Evolutionary conservation across 805 yeast genomes (phyloP), one percentile per base, ranked within the genome.

Genomic region (Diddensiella caesifluorescens): DNA sequence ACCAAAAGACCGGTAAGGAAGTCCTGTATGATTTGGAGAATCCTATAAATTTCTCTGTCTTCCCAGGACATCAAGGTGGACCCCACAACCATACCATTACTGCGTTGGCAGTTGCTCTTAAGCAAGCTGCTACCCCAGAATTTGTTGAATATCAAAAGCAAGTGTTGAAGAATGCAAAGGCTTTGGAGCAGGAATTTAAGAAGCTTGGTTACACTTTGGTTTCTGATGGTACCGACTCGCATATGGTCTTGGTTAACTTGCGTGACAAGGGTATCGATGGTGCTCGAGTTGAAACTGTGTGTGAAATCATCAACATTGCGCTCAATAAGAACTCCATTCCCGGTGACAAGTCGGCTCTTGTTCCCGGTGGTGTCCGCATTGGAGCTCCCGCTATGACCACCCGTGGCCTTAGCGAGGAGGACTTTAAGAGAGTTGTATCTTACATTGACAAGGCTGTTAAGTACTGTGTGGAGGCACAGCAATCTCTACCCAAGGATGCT

Each of bases 41-140:
- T 67, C 86, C 86, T 64, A 89, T 92, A 70, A 92, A 92, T 76
- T 92, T 92, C 68, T 88, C 97, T 6, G 98, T 92, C 42, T 92
- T 90, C 85, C 98, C 98, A 55, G 97, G 95, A 51, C 97, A 90
- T 67, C 98, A 90, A 73, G 98, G 98, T 73, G 98, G 98, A 61
- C 98, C 98, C 54, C 97, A 90, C 68, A 90, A 90, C 72, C 97
- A 90, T 69, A 90, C 97, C 56, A 90, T 90, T 60, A 79, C 95
- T 50, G 97, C 97, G 16, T 73, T 90, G 55, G 95, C 97, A 23
- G 90, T 88, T 44, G 97, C 97, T 28, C 75, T 90, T 59, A 86
- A 86, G 62, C 97, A 90, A 72, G 89, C 95, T 44, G 71, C 77
- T 39, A 73, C 90, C 35, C 95, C 95, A 28, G 96, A 86, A 64